Evolutionary conservation across 257 asterid genomes (phyloP), one percentile per base, ranked within the genome.

Genomic region (Scutellaria minor): DNA sequence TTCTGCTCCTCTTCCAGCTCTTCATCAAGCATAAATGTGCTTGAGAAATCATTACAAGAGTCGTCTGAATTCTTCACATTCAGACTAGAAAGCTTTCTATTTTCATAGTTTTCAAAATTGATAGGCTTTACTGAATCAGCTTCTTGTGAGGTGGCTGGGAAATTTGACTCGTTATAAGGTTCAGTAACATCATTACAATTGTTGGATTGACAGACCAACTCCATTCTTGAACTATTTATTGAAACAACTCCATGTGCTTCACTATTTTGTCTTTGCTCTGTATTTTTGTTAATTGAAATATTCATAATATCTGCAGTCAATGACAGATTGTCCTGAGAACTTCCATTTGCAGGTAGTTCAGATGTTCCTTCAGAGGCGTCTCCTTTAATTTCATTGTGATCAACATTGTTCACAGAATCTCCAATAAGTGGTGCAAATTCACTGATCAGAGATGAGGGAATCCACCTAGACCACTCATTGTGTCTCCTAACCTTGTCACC

Each of bases 401-500:
- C 78, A 15, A 77, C 82, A 59, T 52, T 76, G 67, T 80, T 78
- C 64, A 68, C 15, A 41, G 78, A 69, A 64, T 41, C 73, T 50
- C 66, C 73, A 64, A 59, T 68, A 27, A 24, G 71, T 9, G 83
- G 50, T 70, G 83, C 79, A 63, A 86, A 78, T 72, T 79, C 78
- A 59, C 64, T 79, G 27, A 47, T 72, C 48, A 67, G 72, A 76
- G 83, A 65, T 71, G 80, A 59, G 40, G 80, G 75, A 82, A 87
- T 64, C 95, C 96, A 95, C 72, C 81, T 88, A 58, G 90, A 74
- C 99, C 99, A 95, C 47, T 85, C 95, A 47, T 83, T 83, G 58
- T 96, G 96, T 77, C 97, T 88, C 84, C 99, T 87, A 52, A 95
- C 78, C 84, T 79, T 92, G 75, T 86, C 95, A 70, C 84, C 90